Base-by-base conservation (phyloP, 148 eudicot genomes). In the Talinum fruticosum region DNA sequence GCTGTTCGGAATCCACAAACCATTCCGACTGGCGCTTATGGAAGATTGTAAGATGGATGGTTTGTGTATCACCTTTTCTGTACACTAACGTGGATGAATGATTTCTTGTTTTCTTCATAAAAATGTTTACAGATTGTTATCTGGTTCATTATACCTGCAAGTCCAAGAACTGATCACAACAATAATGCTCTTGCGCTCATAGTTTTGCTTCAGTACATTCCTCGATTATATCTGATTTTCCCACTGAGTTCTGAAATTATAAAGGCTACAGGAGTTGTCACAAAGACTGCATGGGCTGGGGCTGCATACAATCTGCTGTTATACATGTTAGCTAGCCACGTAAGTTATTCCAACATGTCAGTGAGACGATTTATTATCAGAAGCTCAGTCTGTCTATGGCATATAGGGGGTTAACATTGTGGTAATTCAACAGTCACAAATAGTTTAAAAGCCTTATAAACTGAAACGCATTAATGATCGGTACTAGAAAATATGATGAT, bases 221-320 rank as follows among this genome's bases (percentile, higher is more conserved):
- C 99, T 15, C 85, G 99, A 71, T 77, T 96, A 30, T 96, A 96
- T 87, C 78, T 93, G 78, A 93, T 96, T 77, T 96, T 96, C 80
- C 99, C 99, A 10, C 83, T 93, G 80, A 96, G 99, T 80, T 87
- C 95, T 18, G 90, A 96, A 85, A 91, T 96, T 51, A 83, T 96
- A 64, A 91, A 96, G 85, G 97, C 98, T 38, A 96, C 90, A 24
- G 98, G 99, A 81, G 87, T 96, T 74, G 98, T 96, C 85, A 93
- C 99, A 69, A 96, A 93, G 83, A 96, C 98, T 69, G 98, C 98
- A 33, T 93, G 99, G 99, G 99, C 99, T 5, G 99, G 99, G 75
- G 98, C 98, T 32, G 98, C 92, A 69, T 96, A 93, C 84, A 96
- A 96, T 85, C 87, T 96, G 66, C 77, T 93, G 34, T 69, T 96